Base-by-base conservation (phyloP, 495 filamentous ascomycete genomes). In the Haplographium delicatum region DNA sequence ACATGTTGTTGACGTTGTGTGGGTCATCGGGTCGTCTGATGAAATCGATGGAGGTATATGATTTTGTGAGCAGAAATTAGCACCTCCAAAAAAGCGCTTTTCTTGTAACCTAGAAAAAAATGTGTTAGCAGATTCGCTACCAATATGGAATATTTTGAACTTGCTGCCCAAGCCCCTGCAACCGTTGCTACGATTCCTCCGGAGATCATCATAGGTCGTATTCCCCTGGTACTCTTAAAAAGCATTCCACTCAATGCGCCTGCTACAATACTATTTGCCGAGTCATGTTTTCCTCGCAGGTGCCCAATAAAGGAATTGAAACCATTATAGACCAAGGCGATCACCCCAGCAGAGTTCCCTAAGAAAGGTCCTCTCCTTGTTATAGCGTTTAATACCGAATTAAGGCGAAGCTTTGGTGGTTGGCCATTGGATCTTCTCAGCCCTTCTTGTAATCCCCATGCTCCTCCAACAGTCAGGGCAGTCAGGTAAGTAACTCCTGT, bases 291-390 rank as follows among this genome's bases (percentile, higher is more conserved):
- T 43, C 93, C 93, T 50, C 93, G 75, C 33, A 83, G 72, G 59
- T 86, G 81, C 25, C 94, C 91, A 52, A 96, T 81, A 16, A 79
- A 82, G n/a, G 88, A 94, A 72, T 97, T 97, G 64, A 96, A 74
- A 18, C 87, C 83, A 68, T 95, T 96, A 65, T 95, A 98, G 47
- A 89, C 82, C 79, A 98, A 86, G 10, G 93, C 93, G 25, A 98
- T 80, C 22, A 96, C 90, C 45, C 89, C 93, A 1, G 94, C 93
- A 5, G 83, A 88, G 72, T 98, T 98, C 13, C 94, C 93, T 54
- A 97, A 67, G 72, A 96, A 98, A n/a, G 93, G 93, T 6, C 93
- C 93, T 68, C 93, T 72, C 59, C 93, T 71, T 38, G 93, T 98
- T 37, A 98, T 75, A 30, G 88, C 85, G 68, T 98, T 98, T 53